Evolutionary conservation across 1,139 yeast genomes (phyloP).

Genomic region (Sugiyamaella xylanicola): DNA sequence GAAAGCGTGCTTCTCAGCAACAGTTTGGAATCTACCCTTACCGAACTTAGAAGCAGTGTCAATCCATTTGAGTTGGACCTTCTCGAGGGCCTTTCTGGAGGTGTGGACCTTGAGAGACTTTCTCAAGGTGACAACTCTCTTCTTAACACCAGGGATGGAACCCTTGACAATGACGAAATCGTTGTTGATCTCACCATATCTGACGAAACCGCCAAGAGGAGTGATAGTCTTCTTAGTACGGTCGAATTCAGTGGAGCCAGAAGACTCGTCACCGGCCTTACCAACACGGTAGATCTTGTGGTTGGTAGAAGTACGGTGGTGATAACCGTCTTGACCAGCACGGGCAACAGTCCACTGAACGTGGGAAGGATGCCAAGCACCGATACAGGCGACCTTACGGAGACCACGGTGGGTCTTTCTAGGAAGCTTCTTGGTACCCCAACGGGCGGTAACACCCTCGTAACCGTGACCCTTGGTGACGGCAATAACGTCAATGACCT

Average conservation of each 20-base stretch:
- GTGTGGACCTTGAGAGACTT: constrained; percentile 98
- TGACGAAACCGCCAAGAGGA: constrained; percentile 99
- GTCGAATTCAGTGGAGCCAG: constrained; percentile 97
- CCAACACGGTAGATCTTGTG: constrained; percentile 99
- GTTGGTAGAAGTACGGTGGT: constrained; percentile 99
- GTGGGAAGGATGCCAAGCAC: constrained; percentile 99
- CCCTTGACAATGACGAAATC: constrained; percentile 98
- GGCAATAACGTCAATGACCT: constrained; percentile 97
- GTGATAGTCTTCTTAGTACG: constrained; percentile 99
- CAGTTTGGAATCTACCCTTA: constrained; percentile 99
- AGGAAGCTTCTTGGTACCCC: constrained; percentile 99
- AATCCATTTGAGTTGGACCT: constrained; percentile 98
- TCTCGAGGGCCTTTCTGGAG: constrained; percentile 95
- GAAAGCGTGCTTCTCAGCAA: constrained; percentile 99
- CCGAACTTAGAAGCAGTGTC: constrained; percentile 99
- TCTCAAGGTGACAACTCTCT: constrained; percentile 99
- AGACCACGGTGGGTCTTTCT: constrained; percentile 99
- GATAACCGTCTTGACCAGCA: constrained; percentile 99
- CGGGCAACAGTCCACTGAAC: constrained; percentile 99
- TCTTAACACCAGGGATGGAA: constrained; percentile 99
- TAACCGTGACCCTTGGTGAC: constrained; percentile 99
- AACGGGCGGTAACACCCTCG: constrained; percentile 99
- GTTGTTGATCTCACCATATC: constrained; percentile 97
- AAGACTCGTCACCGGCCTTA: constrained; percentile 89
- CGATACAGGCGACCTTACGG: constrained; percentile 99